Evolutionary conservation across 371 early-diverging fungal genomes (phyloP), one percentile per base, ranked within the genome.

Genomic region (Circinella umbellata): DNA sequence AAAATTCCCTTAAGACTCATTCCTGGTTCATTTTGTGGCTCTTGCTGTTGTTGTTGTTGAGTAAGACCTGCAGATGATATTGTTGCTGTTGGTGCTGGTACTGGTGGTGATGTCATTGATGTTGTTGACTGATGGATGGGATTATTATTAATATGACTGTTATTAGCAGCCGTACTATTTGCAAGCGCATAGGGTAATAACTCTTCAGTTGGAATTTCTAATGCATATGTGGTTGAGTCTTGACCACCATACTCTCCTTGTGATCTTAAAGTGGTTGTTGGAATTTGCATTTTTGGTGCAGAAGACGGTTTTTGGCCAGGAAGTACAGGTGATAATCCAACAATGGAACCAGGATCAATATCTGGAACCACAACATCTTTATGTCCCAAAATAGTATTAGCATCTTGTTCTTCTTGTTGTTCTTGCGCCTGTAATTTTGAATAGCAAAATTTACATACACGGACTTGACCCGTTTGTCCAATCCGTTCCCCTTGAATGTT

Each of bases 391-490:
- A 42, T 42, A 42, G 67, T n/a, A 39, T 63, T 62, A 15, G 49
- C 47, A 82, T 38, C 53, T 11, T 49, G 66, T 47, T 55, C 61
- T 51, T 61, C 47, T 27, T 63, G 59, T 11, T 48, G 35, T 64
- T 53, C 65, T n/a, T 64, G 65, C 34, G 57, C 51, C 38, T 51
- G 48, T 61, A 69, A 42, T 49, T 42, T 74, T 55, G 20, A 53
- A 81, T 74, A 81, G 74, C 95, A 95, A 71, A 91, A 93, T 62
- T 92, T 86, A 76, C 95, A 95, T 0, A 94, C 92, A 14, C 95
- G 86, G 7, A 93, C 88, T 20, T 88, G 83, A 5, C 92, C 93
- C 10, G 86, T 83, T 66, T 90, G 88, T 18, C 90, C 89, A 63
- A 89, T 90, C 17, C 85, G 75, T 53, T 86, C 88, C 14, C 94